Percentiles rank a stretch among this genome's conserved stretches.
Conservation (phyloP, 495 filamentous ascomycete genomes). For the Talaromyces trachyspermus region DNA sequence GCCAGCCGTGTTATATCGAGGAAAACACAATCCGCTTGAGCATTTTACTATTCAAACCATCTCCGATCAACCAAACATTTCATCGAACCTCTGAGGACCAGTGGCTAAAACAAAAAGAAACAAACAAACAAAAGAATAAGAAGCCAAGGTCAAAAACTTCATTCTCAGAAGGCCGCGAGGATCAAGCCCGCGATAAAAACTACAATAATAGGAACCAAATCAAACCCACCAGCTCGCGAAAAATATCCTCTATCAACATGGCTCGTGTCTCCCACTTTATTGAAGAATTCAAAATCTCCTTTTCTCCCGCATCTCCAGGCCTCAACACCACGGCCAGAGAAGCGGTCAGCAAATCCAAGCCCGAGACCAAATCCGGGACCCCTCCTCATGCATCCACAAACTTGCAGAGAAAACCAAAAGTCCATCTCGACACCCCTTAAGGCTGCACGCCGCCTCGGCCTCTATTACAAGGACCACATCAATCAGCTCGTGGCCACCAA, state of each 20-base stretch:
- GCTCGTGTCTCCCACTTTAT: conserved; percentile 8
- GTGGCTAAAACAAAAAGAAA: neutral
- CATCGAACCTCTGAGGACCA: conserved; percentile 1
- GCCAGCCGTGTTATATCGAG: neutral
- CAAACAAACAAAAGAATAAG: neutral
- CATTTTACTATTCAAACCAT: neutral
- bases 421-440: neutral
- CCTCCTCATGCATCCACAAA: neutral
- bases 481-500: neutral
- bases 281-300: neutral
- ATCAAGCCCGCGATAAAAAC: neutral
- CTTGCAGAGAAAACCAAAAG: neutral
- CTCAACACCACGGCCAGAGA: neutral
- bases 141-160: neutral
- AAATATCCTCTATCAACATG: conserved; percentile 2
- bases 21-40: conserved; percentile 1
- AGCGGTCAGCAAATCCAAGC: neutral
- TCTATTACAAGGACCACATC: neutral
- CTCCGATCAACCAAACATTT: too few species aligned
- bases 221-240: neutral
- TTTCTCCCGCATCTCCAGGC: neutral
- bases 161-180: too few species aligned
- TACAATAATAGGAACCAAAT: neutral
- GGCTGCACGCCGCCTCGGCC: neutral
- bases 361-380: neutral